Evolutionary conservation across 257 asterid genomes (phyloP), one percentile per base, ranked within the genome.

Genomic region (Mentha longifolia): DNA sequence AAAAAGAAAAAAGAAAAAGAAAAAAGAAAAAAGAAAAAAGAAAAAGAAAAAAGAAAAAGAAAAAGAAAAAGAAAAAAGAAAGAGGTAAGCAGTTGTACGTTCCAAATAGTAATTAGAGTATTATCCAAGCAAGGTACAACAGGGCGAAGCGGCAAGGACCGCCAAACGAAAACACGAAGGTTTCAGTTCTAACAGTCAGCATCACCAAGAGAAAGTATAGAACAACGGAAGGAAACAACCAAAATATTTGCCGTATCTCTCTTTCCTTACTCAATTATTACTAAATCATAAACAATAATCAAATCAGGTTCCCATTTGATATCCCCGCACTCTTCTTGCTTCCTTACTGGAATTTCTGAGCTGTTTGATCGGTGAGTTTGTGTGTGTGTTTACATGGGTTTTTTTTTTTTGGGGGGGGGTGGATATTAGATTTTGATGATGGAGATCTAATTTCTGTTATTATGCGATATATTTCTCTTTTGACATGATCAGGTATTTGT

Each of bases 351-450:
- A 35, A 20, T 59, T 54, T 50, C 3, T 41, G 14, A 20, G 43
- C 50, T 25, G 43, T 52, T 42, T 62, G 2, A 51, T 31, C 67
- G 46, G 50, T 46, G 57, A 22, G 12, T 65, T 52, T 9, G 33
- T 60, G 12, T 75, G 35, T 75, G 39, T 49, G n/a, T 9, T 58
- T 54, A 16, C 14, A 19, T 72, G 57, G 75, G 68, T 2, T 64
- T 69, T 43, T n/a, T n/a, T n/a, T n/a, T n/a, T n/a, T n/a, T n/a
- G n/a, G n/a, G n/a, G n/a, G n/a, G n/a, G n/a, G n/a, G n/a, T n/a
- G 54, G 16, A 22, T 79, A 70, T 81, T 74, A 58, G 75, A 81
- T 82, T 75, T 77, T 46, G 28, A 12, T 50, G 52, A 3, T 55
- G 72, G 54, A 45, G 45, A 65, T 70, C 55, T 74, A 64, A 20